These are phyloP conservation scores for Nakaseomyces sp. DNA, from an alignment of 1,139 yeast species.

Conservation along the genomic window DNA sequence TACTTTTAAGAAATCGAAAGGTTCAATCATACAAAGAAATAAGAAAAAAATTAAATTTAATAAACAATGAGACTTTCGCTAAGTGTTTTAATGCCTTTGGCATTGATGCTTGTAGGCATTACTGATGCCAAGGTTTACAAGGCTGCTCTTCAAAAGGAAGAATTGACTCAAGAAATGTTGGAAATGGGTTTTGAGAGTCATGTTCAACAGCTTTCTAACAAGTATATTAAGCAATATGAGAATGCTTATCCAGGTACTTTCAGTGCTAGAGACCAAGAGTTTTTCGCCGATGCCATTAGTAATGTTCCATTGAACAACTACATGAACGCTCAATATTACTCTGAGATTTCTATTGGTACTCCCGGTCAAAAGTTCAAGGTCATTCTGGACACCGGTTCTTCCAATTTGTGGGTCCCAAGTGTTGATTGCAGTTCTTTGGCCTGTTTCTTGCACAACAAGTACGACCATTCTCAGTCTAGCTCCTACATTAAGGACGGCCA, in stretches of 20 bases:
- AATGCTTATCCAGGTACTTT: constrained; percentile 35
- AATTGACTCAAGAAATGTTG: constrained; percentile 52
- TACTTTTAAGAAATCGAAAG: neutral
- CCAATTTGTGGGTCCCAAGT: constrained; percentile 95
- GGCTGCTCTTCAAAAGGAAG: constrained; percentile 55
- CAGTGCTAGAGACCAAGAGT: constrained; percentile 23
- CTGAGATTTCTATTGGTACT: constrained; percentile 83
- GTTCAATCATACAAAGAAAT: neutral
- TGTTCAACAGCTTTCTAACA: constrained; percentile 59
- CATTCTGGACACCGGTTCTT: constrained; percentile 88
- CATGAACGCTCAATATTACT: constrained; percentile 87
- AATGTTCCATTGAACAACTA: constrained; percentile 85
- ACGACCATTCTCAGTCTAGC: constrained; percentile 71
- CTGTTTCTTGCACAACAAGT: constrained; percentile 85
- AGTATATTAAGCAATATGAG: constrained; percentile 54
- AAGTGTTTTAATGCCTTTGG: constrained; percentile 67
- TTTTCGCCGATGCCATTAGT: constrained; percentile 35
- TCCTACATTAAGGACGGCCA: constrained; percentile 81
- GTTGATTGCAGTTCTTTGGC: constrained; percentile 85
- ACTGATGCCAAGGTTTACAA: constrained; percentile 46
- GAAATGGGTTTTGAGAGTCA: constrained; percentile 56
- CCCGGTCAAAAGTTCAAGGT: constrained; percentile 91
- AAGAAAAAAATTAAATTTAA: neutral
- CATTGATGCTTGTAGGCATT: constrained; percentile 42
- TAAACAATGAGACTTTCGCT: constrained; percentile 32